phyloP scores from a whole-genome alignment of 2,329 filamentous ascomycete species.

The Venturia aucupariae region DNA sequence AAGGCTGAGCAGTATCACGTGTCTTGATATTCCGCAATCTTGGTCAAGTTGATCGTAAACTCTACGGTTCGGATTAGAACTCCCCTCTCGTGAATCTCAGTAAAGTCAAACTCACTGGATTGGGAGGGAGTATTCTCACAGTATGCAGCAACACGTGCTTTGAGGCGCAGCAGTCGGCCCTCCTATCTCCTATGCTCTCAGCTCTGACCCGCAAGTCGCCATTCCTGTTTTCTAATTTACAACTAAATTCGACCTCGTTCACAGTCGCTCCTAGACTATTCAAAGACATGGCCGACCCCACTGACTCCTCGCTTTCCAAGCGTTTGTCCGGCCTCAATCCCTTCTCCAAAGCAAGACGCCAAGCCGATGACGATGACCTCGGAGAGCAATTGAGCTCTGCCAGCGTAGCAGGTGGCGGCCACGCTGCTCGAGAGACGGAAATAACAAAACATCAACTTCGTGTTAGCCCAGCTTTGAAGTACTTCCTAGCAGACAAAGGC shows the following conservation, averaged over 20 bases:
- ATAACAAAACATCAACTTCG: slow-evolving; percentile 45
- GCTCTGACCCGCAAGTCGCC: no score
- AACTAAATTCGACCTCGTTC: not conserved
- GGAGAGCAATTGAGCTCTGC: slow-evolving; percentile 43
- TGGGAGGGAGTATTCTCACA: no score
- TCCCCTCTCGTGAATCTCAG: no score
- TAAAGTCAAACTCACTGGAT: no score
- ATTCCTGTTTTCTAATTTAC: no score
- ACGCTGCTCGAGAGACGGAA: slow-evolving; percentile 39
- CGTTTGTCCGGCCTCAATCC: slow-evolving; percentile 8
- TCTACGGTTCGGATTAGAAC: no score
- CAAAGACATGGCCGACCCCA: not conserved
- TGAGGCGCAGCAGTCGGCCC: no score
- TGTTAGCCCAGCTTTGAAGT: slow-evolving; percentile 50
- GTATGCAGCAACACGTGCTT: no score
- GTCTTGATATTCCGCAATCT: no score
- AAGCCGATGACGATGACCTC: slow-evolving; percentile 40
- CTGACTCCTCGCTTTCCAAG: not conserved
- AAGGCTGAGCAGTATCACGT: no score
- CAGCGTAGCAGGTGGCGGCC: slow-evolving; percentile 51
- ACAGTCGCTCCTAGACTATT: not conserved
- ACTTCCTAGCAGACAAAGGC: slow-evolving; percentile 45
- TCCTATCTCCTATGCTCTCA: no score
- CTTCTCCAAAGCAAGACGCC: slow-evolving; percentile 3
- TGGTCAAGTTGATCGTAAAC: no score